phyloP scores from a whole-genome alignment of 75 land plant species.

The Selaginella tamariscina region DNA sequence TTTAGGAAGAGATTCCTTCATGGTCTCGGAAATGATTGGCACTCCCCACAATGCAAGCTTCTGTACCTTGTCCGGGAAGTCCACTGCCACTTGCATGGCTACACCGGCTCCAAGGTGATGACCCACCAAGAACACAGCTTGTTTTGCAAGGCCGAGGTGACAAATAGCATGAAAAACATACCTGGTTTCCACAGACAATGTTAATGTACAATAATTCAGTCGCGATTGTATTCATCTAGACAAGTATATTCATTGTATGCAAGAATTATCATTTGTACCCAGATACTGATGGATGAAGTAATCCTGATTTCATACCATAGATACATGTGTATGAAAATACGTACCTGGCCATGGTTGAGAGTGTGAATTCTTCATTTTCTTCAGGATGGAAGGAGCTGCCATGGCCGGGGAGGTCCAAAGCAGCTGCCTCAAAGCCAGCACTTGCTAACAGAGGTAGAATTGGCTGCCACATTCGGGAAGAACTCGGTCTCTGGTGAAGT shows the following conservation, averaged over 20 bases:
- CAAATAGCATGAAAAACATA: no score
- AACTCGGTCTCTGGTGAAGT: not conserved
- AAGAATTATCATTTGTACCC: no score
- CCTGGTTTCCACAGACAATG: no score
- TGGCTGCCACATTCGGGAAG: not conserved
- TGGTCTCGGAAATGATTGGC: not conserved
- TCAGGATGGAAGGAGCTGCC: not conserved
- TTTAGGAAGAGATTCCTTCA: not conserved
- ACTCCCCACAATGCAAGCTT: not conserved
- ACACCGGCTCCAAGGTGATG: not conserved
- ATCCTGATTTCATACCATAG: no score
- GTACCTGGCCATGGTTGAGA: not conserved
- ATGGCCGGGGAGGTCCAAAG: not conserved
- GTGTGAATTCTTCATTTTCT: not conserved
- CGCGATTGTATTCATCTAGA: no score
- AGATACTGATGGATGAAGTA: no score
- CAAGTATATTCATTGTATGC: no score
- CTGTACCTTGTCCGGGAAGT: not conserved
- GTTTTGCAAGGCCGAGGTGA: no score
- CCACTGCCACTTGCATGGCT: not conserved
- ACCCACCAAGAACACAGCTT: not conserved
- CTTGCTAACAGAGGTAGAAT: not conserved
- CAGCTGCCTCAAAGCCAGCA: not conserved
- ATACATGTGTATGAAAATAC: no score
- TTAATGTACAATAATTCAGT: no score